phyloP scores from a whole-genome alignment of 2,329 filamentous ascomycete genomes.

The Alternaria triticina region DNA sequence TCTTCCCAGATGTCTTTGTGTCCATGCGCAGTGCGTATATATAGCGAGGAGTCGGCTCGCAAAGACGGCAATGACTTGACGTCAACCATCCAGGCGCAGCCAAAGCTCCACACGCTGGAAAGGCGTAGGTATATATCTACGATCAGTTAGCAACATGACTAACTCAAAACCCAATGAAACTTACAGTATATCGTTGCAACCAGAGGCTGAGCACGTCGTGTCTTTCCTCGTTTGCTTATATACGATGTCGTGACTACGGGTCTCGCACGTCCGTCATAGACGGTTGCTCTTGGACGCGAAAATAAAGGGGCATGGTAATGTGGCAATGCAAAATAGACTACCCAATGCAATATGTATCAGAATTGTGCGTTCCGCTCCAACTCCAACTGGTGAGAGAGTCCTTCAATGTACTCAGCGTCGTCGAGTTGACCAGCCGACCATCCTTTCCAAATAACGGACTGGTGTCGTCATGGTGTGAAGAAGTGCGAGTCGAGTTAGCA shows the following conservation, averaged over 20 bases:
- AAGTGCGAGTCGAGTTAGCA: neutral
- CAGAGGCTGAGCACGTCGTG: neutral
- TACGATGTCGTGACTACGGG: neutral
- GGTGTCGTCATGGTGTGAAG: neutral
- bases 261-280: neutral
- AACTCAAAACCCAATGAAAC: neutral
- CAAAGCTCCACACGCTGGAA: neutral
- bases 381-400: neutral
- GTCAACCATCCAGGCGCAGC: neutral
- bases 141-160: neutral
- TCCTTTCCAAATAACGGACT: neutral
- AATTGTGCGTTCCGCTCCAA: neutral
- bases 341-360: neutral
- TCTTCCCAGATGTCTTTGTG: neutral
- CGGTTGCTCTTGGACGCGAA: neutral
- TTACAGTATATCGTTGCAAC: neutral
- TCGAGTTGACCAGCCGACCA: neutral
- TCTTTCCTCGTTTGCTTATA: neutral
- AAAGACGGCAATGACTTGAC: neutral
- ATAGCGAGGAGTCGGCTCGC: neutral
- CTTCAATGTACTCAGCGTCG: neutral
- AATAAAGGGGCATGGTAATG: neutral
- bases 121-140: neutral
- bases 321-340: neutral
- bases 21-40: neutral